Percentiles rank a stretch among this genome's conserved stretches.
These are phyloP conservation scores for Penicillium italicum DNA, from an alignment of 2,329 filamentous ascomycete species.

Conservation along the genomic window DNA sequence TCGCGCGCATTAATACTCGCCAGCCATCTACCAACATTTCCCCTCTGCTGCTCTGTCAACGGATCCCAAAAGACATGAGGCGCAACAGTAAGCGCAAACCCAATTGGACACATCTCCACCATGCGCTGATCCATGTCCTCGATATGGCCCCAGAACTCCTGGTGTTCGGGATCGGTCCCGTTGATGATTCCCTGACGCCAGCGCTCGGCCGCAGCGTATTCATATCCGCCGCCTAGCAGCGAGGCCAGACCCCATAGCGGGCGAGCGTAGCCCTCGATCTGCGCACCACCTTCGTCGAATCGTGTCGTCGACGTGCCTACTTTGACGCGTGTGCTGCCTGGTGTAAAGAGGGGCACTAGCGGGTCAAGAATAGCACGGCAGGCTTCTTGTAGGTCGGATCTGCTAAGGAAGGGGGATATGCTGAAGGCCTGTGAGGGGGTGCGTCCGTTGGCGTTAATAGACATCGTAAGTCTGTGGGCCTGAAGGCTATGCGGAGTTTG, in stretches of 20 bases:
- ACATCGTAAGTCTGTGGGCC: constrained; percentile 19
- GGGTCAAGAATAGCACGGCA: constrained; percentile 65
- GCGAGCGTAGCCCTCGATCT: constrained; percentile 71
- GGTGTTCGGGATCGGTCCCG: constrained; percentile 65
- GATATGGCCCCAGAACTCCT: constrained; percentile 74
- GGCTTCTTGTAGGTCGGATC: constrained; percentile 53
- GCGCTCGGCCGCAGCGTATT: constrained; percentile 60
- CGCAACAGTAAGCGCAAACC: constrained; percentile 69
- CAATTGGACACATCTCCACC: constrained; percentile 80
- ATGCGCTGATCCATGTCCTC: constrained; percentile 75
- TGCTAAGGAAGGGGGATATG: constrained; percentile 26
- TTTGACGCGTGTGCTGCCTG: constrained; percentile 61
- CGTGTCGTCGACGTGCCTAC: constrained; percentile 69
- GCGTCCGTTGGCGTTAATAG: constrained; percentile 30
- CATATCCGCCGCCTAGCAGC: constrained; percentile 64
- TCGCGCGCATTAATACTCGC: constrained; percentile 77
- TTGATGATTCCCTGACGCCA: constrained; percentile 68
- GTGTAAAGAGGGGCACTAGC: constrained; percentile 68
- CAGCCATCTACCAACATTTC: constrained; percentile 68
- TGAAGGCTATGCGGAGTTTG: background rate
- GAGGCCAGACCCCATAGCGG: constrained; percentile 73
- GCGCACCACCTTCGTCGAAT: constrained; percentile 73
- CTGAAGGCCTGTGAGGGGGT: constrained; percentile 30
- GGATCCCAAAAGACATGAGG: constrained; percentile 62
- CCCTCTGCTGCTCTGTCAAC: constrained; percentile 58